Base-by-base conservation (phyloP, 2,329 filamentous ascomycete genomes). In the Colletotrichum falcatum region DNA sequence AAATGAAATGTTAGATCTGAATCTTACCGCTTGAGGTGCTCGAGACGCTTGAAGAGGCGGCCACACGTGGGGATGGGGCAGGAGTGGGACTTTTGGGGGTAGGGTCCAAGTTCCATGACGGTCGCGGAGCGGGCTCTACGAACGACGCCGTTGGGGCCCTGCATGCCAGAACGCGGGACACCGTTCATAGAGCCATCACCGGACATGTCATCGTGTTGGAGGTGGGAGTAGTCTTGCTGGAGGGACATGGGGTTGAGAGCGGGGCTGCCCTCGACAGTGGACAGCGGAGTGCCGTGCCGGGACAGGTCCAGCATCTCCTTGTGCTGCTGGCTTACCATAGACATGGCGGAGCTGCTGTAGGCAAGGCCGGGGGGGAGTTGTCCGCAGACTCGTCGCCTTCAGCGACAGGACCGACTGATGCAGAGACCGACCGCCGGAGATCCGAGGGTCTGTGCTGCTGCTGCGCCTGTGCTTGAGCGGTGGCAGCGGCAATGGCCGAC, bases 31-130 rank as follows among this genome's bases (percentile, higher is more conserved):
- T 99, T 99, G 79, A 99, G 90, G 85, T 99, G 96, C 86, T 99
- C 96, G 86, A 99, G 90, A 83, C 96, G 92, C 91, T 99, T 99
- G 89, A 99, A 99, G 73, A 98, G 89, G 78, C 96, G 92, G 65
- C 96, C 96, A 81, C 96, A 99, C 65, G 95, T 97, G 35, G 96
- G 96, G 78, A 99, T 99, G n/a, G 96, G 96, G 85, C 96, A 99
- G 2, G 95, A 98, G 83, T 99, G 96, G 49, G 95, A 97, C 83
- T 99, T 99, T 79, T 97, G 94, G 61, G 96, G 94, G 80, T 98
- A 98, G 18, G 97, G 96, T 39, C 94, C 94, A 73, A 98, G 89
- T 81, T 99, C 96, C 92, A 97, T 97, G 82, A 97, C 93, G 5
- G 96, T 98, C 62, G 96, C 95, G 75, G 95, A 98, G 74, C 95